Conservation (phyloP, 192 early-diverging fungal species). For the Spizellomyces punctatus region DNA sequence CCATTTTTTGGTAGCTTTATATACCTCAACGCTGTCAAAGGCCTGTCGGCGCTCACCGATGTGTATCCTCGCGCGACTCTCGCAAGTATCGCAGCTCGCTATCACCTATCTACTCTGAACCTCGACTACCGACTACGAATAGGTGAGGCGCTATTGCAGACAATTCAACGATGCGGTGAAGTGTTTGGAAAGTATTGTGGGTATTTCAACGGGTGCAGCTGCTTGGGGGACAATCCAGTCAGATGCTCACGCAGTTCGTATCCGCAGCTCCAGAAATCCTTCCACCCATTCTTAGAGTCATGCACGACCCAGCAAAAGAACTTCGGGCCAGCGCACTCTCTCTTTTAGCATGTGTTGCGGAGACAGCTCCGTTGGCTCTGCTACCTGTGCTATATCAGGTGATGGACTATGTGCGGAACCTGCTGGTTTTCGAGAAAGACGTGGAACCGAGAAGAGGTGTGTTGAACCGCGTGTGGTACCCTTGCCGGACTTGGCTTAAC, state of each 20-base stretch:
- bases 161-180: slow-evolving; percentile 77
- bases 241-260: too few species aligned
- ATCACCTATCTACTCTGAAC: slow-evolving; percentile 44
- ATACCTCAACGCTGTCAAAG: slow-evolving; percentile 91
- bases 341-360: slow-evolving; percentile 54
- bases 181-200: slow-evolving; percentile 81
- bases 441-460: slow-evolving; percentile 66
- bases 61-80: slow-evolving; percentile 73
- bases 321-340: slow-evolving; percentile 46
- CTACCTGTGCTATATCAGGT: slow-evolving; percentile 68
- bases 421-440: slow-evolving; percentile 67
- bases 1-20: slow-evolving; percentile 64
- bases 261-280: slow-evolving; percentile 33
- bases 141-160: slow-evolving; percentile 88
- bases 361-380: slow-evolving; percentile 73
- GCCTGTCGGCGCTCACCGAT: slow-evolving; percentile 81
- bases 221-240: too few species aligned
- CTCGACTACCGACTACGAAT: slow-evolving; percentile 77
- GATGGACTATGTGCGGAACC: slow-evolving; percentile 65
- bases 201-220: not conserved
- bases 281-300: slow-evolving; percentile 39
- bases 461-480: not conserved
- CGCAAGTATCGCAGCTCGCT: slow-evolving; percentile 67
- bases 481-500: slow-evolving; percentile 6
- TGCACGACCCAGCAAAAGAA: slow-evolving; percentile 32